Evolutionary conservation across 495 filamentous ascomycete species (phyloP).

Genomic region (Xylaria palmicola): DNA sequence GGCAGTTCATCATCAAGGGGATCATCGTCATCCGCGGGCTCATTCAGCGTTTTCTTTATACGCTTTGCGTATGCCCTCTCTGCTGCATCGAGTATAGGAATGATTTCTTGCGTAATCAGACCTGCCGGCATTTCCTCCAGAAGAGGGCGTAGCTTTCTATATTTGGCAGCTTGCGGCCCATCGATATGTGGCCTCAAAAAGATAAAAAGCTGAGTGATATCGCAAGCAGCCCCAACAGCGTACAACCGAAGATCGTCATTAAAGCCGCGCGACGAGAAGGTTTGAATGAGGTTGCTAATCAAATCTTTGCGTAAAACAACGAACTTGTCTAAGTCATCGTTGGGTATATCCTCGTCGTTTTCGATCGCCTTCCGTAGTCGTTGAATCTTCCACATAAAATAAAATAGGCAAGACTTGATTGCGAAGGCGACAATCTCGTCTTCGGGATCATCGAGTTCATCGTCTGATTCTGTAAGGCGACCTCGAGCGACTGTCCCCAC

Average conservation of each 20-base stretch:
- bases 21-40: constrained; percentile 65
- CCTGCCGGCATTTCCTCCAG: constrained; percentile 60
- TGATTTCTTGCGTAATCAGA: constrained; percentile 58
- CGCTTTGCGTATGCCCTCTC: constrained; percentile 76
- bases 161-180: constrained; percentile 30
- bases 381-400: constrained; percentile 92
- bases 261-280: constrained; percentile 61
- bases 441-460: constrained; percentile 66
- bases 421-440: constrained; percentile 72
- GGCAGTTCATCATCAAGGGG: constrained; percentile 55
- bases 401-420: constrained; percentile 72
- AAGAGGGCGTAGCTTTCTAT: constrained; percentile 59
- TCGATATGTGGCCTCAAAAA: constrained; percentile 56
- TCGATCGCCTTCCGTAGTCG: constrained; percentile 42
- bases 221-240: constrained; percentile 73
- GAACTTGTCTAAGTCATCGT: constrained; percentile 55
- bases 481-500: constrained; percentile 68
- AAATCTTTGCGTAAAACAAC: constrained; percentile 57
- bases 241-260: constrained; percentile 74
- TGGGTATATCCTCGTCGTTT: constrained; percentile 42
- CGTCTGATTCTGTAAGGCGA: constrained; percentile 57
- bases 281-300: constrained; percentile 58
- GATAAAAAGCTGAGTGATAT: constrained; percentile 76
- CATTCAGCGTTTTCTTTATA: constrained; percentile 62
- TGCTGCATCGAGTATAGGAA: constrained; percentile 68